Conservation (phyloP, 2,329 filamentous ascomycete genomes). For the Cladophialophora yegresii region DNA sequence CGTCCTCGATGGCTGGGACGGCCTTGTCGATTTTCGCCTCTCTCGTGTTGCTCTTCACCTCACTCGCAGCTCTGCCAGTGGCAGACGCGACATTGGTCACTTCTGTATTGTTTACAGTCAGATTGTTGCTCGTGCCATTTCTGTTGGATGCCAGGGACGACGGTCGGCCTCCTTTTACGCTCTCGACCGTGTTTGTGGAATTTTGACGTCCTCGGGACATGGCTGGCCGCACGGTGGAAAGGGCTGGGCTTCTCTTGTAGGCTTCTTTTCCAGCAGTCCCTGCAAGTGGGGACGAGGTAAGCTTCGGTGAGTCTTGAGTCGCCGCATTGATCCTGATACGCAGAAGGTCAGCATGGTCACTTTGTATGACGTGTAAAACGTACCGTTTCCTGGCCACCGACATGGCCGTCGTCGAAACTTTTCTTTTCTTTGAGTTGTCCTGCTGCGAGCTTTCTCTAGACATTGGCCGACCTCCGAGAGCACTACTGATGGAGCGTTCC, state of each 20-base stretch:
- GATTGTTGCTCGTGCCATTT: conserved; percentile 62
- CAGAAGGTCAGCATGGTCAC: conserved; percentile 1
- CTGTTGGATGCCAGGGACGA: conserved; percentile 62
- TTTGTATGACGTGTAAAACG: conserved; percentile 36
- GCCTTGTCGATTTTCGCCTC: conserved; percentile 44
- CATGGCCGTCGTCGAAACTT: conserved; percentile 39
- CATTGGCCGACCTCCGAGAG: conserved; percentile 33
- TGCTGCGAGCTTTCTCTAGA: conserved; percentile 37
- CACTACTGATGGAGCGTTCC: conserved; percentile 67
- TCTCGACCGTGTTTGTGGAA: conserved; percentile 61
- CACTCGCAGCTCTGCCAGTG: conserved; percentile 44
- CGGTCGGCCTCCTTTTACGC: conserved; percentile 22
- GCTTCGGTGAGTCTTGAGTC: conserved; percentile 65
- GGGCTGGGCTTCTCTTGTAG: conserved; percentile 62
- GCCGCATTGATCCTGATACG: conserved; percentile 38
- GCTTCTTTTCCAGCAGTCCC: conserved; percentile 64
- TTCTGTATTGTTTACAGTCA: conserved; percentile 40
- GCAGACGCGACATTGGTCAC: conserved; percentile 36
- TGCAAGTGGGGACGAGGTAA: conserved; percentile 74
- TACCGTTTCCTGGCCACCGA: conserved; percentile 70
- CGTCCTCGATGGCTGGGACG: conserved; percentile 43
- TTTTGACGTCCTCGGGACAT: conserved; percentile 75
- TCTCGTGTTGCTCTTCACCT: conserved; percentile 59
- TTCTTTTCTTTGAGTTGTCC: conserved; percentile 37
- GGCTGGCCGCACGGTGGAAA: conserved; percentile 61